Conservation (phyloP, 768 basidiomycete genomes). For the Collybia mongolica region DNA sequence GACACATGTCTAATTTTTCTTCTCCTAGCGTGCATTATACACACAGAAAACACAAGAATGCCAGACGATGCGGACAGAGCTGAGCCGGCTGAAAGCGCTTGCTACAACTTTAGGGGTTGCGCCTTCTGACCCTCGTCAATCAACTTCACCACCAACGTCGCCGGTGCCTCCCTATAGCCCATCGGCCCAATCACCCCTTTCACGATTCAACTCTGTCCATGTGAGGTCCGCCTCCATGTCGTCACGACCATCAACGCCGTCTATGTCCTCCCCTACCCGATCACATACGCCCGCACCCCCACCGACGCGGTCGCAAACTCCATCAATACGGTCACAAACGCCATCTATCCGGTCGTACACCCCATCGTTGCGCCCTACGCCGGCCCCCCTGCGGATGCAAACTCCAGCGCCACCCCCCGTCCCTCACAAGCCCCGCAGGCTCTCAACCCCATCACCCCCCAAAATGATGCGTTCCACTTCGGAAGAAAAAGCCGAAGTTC, state of each 20-base stretch:
- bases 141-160: constrained; percentile 33
- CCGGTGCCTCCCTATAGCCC: constrained; percentile 33
- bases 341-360: constrained; percentile 36
- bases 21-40: constrained; percentile 54
- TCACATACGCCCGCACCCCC: constrained; percentile 38
- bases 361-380: constrained; percentile 33
- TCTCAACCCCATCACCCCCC: constrained; percentile 52
- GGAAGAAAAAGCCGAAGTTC: constrained; percentile 63
- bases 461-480: constrained; percentile 62
- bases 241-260: constrained; percentile 45
- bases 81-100: constrained; percentile 53
- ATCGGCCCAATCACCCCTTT: constrained; percentile 41
- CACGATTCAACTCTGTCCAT: constrained; percentile 54
- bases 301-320: constrained; percentile 22
- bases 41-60: constrained; percentile 71
- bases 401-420: constrained; percentile 30
- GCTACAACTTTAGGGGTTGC: constrained; percentile 39
- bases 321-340: constrained; percentile 22
- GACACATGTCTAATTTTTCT: constrained; percentile 2
- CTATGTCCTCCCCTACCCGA: constrained; percentile 32
- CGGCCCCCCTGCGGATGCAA: constrained; percentile 36
- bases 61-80: constrained; percentile 64
- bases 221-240: constrained; percentile 59
- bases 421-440: constrained; percentile 45
- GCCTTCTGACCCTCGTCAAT: constrained; percentile 28